phyloP scores from a whole-genome alignment of 345 rosid genomes.

The Mallotus nudiflorus region DNA sequence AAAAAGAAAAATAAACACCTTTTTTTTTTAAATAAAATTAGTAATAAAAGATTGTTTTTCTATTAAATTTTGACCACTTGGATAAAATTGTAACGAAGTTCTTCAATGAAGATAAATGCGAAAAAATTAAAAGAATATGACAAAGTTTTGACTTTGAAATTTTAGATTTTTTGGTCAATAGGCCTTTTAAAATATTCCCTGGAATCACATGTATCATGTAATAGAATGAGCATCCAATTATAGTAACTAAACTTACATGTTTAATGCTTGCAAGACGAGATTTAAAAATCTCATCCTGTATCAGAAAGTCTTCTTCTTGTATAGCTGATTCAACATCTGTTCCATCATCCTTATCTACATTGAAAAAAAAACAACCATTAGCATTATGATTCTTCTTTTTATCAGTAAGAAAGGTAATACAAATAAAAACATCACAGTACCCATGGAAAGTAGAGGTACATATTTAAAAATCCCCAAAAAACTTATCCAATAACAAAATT shows the following conservation, averaged over 20 bases:
- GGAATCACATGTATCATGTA: background rate
- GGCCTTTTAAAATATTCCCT: no score
- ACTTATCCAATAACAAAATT: background rate
- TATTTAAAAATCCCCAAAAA: background rate
- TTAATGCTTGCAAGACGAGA: conserved; percentile 92
- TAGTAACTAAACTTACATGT: conserved; percentile 61
- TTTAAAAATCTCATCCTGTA: conserved; percentile 96
- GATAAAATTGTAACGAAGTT: no score
- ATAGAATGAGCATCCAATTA: conserved; percentile 17
- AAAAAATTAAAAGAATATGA: background rate
- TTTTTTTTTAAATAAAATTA: no score
- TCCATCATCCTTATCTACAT: conserved; percentile 83
- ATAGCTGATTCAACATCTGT: conserved; percentile 68
- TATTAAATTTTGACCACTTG: no score
- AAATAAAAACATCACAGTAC: background rate
- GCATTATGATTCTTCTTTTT: background rate
- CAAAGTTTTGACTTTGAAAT: no score
- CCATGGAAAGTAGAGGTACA: background rate
- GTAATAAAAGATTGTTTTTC: no score
- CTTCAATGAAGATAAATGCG: no score
- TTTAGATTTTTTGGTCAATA: no score
- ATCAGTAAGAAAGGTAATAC: background rate
- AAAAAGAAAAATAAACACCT: no score
- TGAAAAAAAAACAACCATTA: conserved; percentile 18
- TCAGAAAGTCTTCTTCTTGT: conserved; percentile 79